Evolutionary conservation across 2,329 filamentous ascomycete species (phyloP).

Genomic region (Dryadomyces quercivorus): DNA sequence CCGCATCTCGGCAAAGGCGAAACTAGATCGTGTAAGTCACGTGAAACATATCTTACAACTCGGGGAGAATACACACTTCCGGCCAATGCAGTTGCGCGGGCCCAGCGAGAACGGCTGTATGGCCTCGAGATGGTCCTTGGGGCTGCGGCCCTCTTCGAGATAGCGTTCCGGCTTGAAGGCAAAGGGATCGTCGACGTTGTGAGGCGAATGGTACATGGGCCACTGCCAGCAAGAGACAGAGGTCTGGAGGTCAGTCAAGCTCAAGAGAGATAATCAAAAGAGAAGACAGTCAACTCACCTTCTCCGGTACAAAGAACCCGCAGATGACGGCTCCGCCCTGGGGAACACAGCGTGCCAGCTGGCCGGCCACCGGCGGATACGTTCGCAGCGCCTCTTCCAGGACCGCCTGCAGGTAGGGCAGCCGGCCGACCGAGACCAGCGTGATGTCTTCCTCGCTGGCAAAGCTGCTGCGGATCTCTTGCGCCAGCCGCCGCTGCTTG

Average conservation of each 20-base stretch:
- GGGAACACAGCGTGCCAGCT: slow-evolving; percentile 14
- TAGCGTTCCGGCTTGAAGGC: slow-evolving; percentile 8
- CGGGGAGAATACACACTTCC: slow-evolving; percentile 6
- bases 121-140: slow-evolving; percentile 5
- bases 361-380: slow-evolving; percentile 7
- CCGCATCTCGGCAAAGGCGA: slow-evolving; percentile 25
- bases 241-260: not conserved
- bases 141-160: not conserved
- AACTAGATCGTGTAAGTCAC: slow-evolving; percentile 11
- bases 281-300: not conserved
- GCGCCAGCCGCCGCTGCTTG: slow-evolving; percentile 2
- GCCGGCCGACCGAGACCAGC: slow-evolving; percentile 5
- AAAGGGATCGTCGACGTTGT: slow-evolving; percentile 7
- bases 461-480: slow-evolving; percentile 8
- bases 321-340: slow-evolving; percentile 17
- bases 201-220: slow-evolving; percentile 4
- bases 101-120: slow-evolving; percentile 8
- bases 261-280: not conserved
- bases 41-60: not conserved
- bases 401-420: slow-evolving; percentile 14
- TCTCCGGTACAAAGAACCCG: slow-evolving; percentile 12
- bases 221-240: slow-evolving; percentile 8
- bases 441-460: slow-evolving; percentile 4
- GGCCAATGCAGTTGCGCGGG: slow-evolving; percentile 8
- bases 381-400: slow-evolving; percentile 13